Evolutionary conservation across 1,139 yeast genomes (phyloP), one percentile per base, ranked within the genome.

Genomic region (Kodamaea arcana): DNA sequence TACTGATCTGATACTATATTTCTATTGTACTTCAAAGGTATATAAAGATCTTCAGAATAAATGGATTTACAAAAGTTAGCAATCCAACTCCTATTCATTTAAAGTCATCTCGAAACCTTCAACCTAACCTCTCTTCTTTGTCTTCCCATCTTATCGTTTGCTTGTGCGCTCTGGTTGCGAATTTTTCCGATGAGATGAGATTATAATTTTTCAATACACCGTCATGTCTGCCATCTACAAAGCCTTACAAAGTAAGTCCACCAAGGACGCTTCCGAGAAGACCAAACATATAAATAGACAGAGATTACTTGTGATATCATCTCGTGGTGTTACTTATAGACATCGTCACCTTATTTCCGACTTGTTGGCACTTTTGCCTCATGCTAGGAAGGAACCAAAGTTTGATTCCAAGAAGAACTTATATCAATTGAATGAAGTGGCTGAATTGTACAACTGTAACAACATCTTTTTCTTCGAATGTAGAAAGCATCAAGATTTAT

Each of bases 401-500:
- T 75, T 92, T 52, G 98, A 94, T 61, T 82, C 90, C 43, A 94
- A 92, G 65, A 86, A 90, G 60, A 86, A 87, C 60, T 72, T 92
- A 46, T 77, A 78, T 56, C 94, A 87, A 60, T 72, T 92, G 46
- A 92, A 92, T 54, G 98, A 92, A 65, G 85, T 90, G 44, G 97
- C 98, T 3, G 98, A 94, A 56, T 72, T 94, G 45, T 88, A 92
- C 75, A 92, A 92, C 72, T 94, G 99, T 74, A 94, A 92, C 67
- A 92, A 92, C 58, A 78, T 94, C 48, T 70, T 88, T 61, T 92
- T 85, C 60, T 94, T 94, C 55, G 99, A 92, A 63, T 90, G 95
- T 40, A 81, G 97, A 68, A 92, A 94, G 65, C 97, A 92, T 62
- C 86, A 82, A 62, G 99, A 92, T 65, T 77, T 92, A 55, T 92